A percentile compares a stretch with the other conserved stretches of the same genome.
phyloP scores from a whole-genome alignment of 1,284 basidiomycete genomes.

The Ceratobasidium sp. region DNA sequence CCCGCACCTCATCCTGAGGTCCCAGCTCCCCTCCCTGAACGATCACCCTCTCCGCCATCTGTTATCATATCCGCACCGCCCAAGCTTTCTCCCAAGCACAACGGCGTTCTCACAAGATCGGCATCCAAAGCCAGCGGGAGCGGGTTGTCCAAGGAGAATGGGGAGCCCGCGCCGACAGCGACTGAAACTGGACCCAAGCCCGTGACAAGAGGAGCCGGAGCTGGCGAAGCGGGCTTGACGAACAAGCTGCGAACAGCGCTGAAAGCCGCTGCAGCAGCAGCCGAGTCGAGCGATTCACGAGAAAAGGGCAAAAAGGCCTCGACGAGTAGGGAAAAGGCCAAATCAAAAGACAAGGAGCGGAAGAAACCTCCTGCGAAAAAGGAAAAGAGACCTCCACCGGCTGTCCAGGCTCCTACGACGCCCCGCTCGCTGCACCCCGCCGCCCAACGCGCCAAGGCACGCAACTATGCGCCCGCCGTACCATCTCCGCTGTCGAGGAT shows the following conservation, averaged over 20 bases:
- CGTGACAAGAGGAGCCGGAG: background rate
- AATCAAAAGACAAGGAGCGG: background rate
- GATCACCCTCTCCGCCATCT: background rate
- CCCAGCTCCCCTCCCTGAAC: background rate
- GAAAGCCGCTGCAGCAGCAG: background rate
- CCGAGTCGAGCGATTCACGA: background rate
- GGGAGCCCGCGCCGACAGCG: no score
- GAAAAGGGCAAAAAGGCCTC: background rate
- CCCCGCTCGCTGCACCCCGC: slow-evolving; percentile 27
- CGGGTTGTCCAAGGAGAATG: no score
- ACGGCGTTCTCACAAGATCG: background rate
- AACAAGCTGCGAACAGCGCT: slow-evolving; percentile 11
- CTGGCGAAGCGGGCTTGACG: background rate
- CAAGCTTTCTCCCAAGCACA: background rate
- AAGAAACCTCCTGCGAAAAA: background rate
- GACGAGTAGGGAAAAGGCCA: background rate
- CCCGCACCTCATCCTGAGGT: slow-evolving; percentile 44
- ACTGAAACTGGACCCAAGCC: no score
- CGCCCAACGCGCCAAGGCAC: slow-evolving; percentile 16
- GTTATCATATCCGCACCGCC: background rate
- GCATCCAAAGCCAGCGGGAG: background rate
- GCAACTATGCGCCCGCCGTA: slow-evolving; percentile 41
- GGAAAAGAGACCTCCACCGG: slow-evolving; percentile 20
- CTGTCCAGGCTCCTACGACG: background rate
- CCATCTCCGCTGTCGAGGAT: slow-evolving; percentile 43